Evolutionary conservation across 192 early-diverging fungal species (phyloP), one percentile per base, ranked within the genome.

Genomic region (Coemansia sp.): DNA sequence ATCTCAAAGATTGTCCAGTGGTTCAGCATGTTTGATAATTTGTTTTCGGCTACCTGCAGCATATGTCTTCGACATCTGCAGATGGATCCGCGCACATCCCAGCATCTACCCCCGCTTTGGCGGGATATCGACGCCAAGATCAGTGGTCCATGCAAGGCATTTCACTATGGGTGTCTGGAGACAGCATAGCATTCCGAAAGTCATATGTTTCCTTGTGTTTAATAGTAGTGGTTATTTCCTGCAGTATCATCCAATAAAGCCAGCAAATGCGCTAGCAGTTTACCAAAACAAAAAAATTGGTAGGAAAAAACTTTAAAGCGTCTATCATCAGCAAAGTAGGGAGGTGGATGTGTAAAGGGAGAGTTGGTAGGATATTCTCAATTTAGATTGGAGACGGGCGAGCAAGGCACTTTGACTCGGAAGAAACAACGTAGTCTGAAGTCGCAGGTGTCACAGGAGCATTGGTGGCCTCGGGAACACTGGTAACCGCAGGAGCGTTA

Each of bases 81-180:
- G 60, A 80, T 74, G 38, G 77, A 80, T 37, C 77, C 77, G 17
- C 68, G 77, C 22, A 74, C 77, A 10, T 74, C 72, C 9, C 77
- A 80, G 58, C 65, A 71, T n/a, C 56, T 80, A 39, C 77, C 77
- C 31, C 77, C 77, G 17, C 59, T 80, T 16, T 80, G 77, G 77
- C 72, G 77, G 7, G 77, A 73, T 48, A 61, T 69, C 23, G 72
- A 71, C 23, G 61, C 61, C 27, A 71, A 71, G 56, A 23, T 47
- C 57, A 64, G 27, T 39, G 62, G 63, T 3, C 57, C 68, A 7
- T 70, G 69, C 62, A 68, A 60, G 60, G 72, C 77, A 11, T 80
- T 64, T 17, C 77, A 80, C 66, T 75, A 80, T 39, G 65, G 62
- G 2, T 80, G 77, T 16, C 54, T 80, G 35, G 77, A 80, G 31